Base-by-base conservation (phyloP, 2,329 filamentous ascomycete genomes). In the Geoglossum cookeanum region DNA sequence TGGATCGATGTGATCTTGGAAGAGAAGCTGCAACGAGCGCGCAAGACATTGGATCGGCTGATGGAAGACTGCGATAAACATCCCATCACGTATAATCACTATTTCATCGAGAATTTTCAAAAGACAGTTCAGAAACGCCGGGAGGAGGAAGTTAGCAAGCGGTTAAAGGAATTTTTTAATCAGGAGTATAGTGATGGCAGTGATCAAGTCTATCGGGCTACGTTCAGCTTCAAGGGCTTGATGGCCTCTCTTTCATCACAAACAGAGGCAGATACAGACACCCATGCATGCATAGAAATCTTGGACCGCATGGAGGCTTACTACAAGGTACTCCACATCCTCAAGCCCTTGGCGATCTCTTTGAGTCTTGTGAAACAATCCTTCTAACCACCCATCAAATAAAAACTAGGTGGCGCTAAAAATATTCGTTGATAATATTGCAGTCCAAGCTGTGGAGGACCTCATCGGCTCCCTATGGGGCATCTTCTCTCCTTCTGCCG, bases 81-180 rank as follows among this genome's bases (percentile, higher is more conserved):
- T 48, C 62, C 66, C 3, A 57, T 57, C 32, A 71, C 68, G 0
- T 71, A 70, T 60, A 69, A 71, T 45, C 68, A 69, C 44, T 65
- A 66, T n/a, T 64, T 69, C 37, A 68, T 67, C 3, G 65, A 66
- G 15, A 67, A 59, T 13, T 64, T 71, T 2, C 66, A 70, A 61
- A 67, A 67, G 52, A 59, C 60, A 29, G 35, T 30, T 29, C 29
- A 52, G 55, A 32, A 45, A 13, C 47, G 49, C 35, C 17, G 30
- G 8, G 27, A 55, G 22, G 22, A 29, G 13, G 33, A 39, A 22
- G 30, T 56, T 27, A 30, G n/a, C n/a, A 15, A 30, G 42, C 56
- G n/a, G 57, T n/a, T 66, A 7, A 56, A 60, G 47, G 17, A 44
- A 1, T 42, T 60, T 17, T 37, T 62, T 55, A 61, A 63, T 0